phyloP scores from a whole-genome alignment of 75 land plant genomes.

The Picea glauca region DNA sequence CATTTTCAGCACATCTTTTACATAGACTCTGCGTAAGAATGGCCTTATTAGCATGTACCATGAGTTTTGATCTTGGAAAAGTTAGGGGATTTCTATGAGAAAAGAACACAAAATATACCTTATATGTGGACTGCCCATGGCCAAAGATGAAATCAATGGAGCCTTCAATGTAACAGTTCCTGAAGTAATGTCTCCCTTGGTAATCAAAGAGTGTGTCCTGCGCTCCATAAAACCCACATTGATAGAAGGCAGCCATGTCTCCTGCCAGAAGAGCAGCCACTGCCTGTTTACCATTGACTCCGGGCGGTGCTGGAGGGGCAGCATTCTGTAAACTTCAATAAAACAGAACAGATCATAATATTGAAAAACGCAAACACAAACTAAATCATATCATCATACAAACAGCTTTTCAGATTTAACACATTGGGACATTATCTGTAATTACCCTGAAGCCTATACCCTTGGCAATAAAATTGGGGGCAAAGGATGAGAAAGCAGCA shows the following conservation, averaged over 20 bases:
- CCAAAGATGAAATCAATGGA: slow-evolving; percentile 90
- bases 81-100: too few relatives aligned
- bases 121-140: slow-evolving; percentile 64
- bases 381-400: not conserved
- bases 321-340: slow-evolving; percentile 50
- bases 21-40: too few relatives aligned
- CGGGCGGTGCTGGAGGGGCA: slow-evolving; percentile 49
- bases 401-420: not conserved
- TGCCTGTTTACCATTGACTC: slow-evolving; percentile 50
- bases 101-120: slow-evolving; percentile 22
- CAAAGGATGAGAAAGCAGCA: slow-evolving; percentile 56
- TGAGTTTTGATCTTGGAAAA: too few relatives aligned
- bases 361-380: not conserved
- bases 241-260: slow-evolving; percentile 81
- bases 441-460: slow-evolving; percentile 77
- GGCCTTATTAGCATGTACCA: too few relatives aligned
- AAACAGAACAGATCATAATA: not conserved
- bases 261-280: slow-evolving; percentile 75
- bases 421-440: not conserved
- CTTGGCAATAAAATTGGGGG: slow-evolving; percentile 52
- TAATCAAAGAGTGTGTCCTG: slow-evolving; percentile 87
- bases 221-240: slow-evolving; percentile 77
- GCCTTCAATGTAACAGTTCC: slow-evolving; percentile 82
- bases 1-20: too few relatives aligned
- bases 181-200: slow-evolving; percentile 78